Evolutionary conservation across 768 basidiomycete genomes (phyloP).

Genomic region (Jaapia argillacea): DNA sequence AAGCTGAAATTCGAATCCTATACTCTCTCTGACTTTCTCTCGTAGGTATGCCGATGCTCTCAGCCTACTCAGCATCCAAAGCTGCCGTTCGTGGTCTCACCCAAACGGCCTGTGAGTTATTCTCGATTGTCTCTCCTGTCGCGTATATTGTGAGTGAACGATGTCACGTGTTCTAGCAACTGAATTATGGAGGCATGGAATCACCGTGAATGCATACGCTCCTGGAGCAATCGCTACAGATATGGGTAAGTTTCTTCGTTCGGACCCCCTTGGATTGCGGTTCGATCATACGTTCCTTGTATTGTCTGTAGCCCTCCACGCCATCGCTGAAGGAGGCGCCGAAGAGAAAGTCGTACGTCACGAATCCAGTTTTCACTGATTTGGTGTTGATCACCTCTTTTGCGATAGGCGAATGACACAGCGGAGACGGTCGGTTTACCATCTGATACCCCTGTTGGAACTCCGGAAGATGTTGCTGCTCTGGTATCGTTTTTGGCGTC

Average conservation of each 20-base stretch:
- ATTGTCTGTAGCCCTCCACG: neutral
- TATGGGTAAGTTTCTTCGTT: slow-evolving; percentile 3
- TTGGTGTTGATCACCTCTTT: neutral
- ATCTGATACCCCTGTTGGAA: slow-evolving; percentile 9
- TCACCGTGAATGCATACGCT: slow-evolving; percentile 11
- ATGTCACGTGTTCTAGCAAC: slow-evolving; percentile 2
- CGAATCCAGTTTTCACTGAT: neutral
- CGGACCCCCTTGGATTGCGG: neutral
- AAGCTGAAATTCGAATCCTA: neutral
- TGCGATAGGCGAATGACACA: neutral
- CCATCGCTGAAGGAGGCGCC: neutral
- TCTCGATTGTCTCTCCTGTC: neutral
- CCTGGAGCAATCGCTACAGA: slow-evolving; percentile 7
- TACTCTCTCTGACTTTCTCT: neutral
- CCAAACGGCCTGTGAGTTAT: slow-evolving; percentile 5
- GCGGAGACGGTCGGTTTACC: no score
- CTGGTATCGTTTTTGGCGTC: slow-evolving; percentile 23
- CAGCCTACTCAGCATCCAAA: slow-evolving; percentile 7
- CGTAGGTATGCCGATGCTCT: neutral
- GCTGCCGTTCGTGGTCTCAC: slow-evolving; percentile 6
- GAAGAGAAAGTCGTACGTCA: neutral
- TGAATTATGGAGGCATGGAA: slow-evolving; percentile 6
- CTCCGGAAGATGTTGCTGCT: slow-evolving; percentile 23
- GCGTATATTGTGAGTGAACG: neutral
- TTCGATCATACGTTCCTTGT: neutral